Evolutionary conservation across 768 basidiomycete genomes (phyloP).

Genomic region (Inosperma sp.): DNA sequence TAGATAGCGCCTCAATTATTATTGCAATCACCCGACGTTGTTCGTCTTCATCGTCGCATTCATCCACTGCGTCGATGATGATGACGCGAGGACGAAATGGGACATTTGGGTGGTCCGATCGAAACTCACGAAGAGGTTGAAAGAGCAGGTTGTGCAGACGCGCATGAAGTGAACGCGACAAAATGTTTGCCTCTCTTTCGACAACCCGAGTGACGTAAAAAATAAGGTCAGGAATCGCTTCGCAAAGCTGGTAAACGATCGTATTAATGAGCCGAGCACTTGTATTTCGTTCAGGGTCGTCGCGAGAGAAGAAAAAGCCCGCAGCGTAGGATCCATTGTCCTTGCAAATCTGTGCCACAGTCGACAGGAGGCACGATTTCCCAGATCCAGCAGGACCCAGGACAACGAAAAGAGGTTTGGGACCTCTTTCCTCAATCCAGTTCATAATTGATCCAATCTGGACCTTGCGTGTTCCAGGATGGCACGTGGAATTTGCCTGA

Average conservation of each 20-base stretch:
- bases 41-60: constrained; percentile 9
- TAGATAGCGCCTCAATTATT: constrained; percentile 1
- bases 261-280: constrained; percentile 8
- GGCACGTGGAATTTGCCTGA: too few relatives aligned
- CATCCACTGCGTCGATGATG: constrained; percentile 10
- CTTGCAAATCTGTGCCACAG: constrained; percentile 7
- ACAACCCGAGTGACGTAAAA: background rate
- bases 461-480: too few relatives aligned
- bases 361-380: constrained; percentile 11
- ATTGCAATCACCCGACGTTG: constrained; percentile 10
- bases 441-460: too few relatives aligned
- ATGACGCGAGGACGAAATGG: background rate
- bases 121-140: background rate
- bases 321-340: constrained; percentile 1
- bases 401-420: too few relatives aligned
- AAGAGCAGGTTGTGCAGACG: background rate
- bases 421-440: too few relatives aligned
- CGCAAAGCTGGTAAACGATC: constrained; percentile 12
- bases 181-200: background rate
- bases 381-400: too few relatives aligned
- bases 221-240: background rate
- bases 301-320: constrained; percentile 11
- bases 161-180: background rate
- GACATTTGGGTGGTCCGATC: background rate
- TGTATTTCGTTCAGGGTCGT: background rate